phyloP scores from a whole-genome alignment of 2,329 filamentous ascomycete genomes.

The Phaeophleospora eucalypticola region DNA sequence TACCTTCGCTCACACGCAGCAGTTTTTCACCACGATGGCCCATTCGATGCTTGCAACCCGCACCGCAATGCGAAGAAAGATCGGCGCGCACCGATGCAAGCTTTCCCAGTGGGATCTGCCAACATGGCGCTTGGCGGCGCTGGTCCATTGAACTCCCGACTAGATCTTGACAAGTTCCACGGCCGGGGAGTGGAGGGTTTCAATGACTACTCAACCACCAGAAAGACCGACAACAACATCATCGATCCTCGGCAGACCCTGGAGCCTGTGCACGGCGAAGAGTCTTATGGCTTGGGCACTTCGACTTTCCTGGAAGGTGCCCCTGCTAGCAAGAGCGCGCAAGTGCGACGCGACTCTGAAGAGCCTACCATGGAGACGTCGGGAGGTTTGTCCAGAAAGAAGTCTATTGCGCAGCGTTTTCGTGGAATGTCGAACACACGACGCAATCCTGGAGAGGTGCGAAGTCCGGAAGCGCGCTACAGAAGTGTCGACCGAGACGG shows the following conservation, averaged over 20 bases:
- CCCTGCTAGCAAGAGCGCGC: slow-evolving; percentile 75
- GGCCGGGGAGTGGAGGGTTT: slow-evolving; percentile 83
- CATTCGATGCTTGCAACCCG: slow-evolving; percentile 93
- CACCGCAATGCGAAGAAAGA: slow-evolving; percentile 84
- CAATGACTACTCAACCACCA: slow-evolving; percentile 64
- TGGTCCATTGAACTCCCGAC: slow-evolving; percentile 74
- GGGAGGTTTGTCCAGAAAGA: slow-evolving; percentile 72
- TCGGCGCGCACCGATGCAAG: slow-evolving; percentile 86
- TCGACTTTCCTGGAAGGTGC: slow-evolving; percentile 95
- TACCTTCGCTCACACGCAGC: slow-evolving; percentile 13
- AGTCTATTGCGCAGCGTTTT: slow-evolving; percentile 88
- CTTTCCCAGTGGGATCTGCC: slow-evolving; percentile 84
- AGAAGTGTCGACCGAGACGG: slow-evolving; percentile 15
- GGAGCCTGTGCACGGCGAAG: slow-evolving; percentile 76
- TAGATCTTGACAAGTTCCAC: slow-evolving; percentile 85
- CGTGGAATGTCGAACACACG: slow-evolving; percentile 74
- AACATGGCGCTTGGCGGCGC: slow-evolving; percentile 90
- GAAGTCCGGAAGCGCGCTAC: slow-evolving; percentile 54
- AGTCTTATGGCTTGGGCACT: slow-evolving; percentile 79
- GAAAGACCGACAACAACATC: slow-evolving; percentile 46
- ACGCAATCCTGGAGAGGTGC: slow-evolving; percentile 39
- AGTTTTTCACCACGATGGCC: slow-evolving; percentile 98
- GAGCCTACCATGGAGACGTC: slow-evolving; percentile 45
- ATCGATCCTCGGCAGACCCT: slow-evolving; percentile 61
- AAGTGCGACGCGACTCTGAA: slow-evolving; percentile 71